phyloP scores from a whole-genome alignment of 2,329 filamentous ascomycete species.

The Alternaria metachromatica region DNA sequence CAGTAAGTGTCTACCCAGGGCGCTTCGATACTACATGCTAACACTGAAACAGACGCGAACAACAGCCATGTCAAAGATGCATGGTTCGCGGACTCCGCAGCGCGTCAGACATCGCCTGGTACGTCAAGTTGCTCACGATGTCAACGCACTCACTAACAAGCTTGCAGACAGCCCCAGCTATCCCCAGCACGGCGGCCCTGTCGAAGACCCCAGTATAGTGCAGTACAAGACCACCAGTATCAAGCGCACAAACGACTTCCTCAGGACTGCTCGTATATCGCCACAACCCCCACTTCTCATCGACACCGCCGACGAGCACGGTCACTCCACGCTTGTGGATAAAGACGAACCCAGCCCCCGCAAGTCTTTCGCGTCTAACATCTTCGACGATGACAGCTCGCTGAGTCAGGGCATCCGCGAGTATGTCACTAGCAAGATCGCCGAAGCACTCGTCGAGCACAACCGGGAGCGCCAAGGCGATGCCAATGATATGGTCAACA shows the following conservation, averaged over 20 bases:
- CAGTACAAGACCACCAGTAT: neutral
- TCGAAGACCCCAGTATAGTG: neutral
- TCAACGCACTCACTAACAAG: neutral
- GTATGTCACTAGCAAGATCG: conserved; percentile 17
- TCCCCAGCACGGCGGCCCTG: neutral
- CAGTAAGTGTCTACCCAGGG: neutral
- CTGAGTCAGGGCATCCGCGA: conserved; percentile 7
- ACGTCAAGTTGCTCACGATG: neutral
- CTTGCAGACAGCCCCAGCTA: neutral
- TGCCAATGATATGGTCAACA: neutral
- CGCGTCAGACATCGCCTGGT: neutral
- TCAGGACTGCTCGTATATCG: neutral
- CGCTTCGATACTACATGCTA: neutral
- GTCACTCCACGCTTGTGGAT: neutral
- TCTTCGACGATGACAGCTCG: neutral
- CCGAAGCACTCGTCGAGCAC: neutral
- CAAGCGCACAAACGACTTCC: neutral
- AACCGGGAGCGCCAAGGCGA: neutral
- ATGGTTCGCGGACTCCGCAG: neutral
- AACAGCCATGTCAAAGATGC: neutral
- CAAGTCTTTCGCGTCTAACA: conserved; percentile 1
- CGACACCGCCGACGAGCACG: neutral
- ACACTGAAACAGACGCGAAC: neutral
- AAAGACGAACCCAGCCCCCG: neutral
- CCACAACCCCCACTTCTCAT: neutral